Percentiles rank a stretch among this genome's conserved stretches.
phyloP scores from a whole-genome alignment of 441 rosid genomes.

The Croton setiger region DNA sequence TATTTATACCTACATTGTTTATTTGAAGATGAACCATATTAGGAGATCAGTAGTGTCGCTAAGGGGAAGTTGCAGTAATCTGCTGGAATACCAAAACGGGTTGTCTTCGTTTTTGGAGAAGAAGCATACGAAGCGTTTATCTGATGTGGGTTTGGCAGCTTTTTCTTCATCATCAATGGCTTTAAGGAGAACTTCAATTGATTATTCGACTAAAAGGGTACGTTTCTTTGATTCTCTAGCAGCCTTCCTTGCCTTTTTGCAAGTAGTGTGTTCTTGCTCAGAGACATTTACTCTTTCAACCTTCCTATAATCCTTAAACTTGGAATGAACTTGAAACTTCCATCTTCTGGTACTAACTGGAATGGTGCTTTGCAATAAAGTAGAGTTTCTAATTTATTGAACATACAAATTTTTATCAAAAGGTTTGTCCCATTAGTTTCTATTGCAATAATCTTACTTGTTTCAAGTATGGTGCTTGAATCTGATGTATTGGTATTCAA shows the following conservation, averaged over 20 bases:
- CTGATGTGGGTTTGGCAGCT: slow-evolving; percentile 22
- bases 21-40: slow-evolving; percentile 26
- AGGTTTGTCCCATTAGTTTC: too few relatives aligned
- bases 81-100: slow-evolving; percentile 19
- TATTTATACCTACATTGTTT: background rate
- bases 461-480: background rate
- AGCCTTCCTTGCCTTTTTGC: background rate
- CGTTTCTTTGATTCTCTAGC: background rate
- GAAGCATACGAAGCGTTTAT: slow-evolving; percentile 6
- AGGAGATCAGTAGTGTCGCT: slow-evolving; percentile 26
- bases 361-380: too few relatives aligned
- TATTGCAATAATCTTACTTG: background rate
- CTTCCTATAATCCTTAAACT: too few relatives aligned
- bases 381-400: too few relatives aligned
- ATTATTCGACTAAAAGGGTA: slow-evolving; percentile 23
- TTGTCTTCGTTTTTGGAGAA: slow-evolving; percentile 11
- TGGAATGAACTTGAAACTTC: too few relatives aligned
- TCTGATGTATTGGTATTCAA: slow-evolving; percentile 11
- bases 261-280: background rate
- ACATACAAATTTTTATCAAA: too few relatives aligned
- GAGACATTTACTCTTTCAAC: too few relatives aligned
- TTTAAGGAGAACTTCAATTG: slow-evolving; percentile 5
- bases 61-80: slow-evolving; percentile 12
- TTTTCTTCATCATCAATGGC: slow-evolving; percentile 27
- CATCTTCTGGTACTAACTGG: too few relatives aligned